These are phyloP conservation scores for Blastomyces parvus DNA, from an alignment of 2,329 filamentous ascomycete genomes.

Conservation along the genomic window DNA sequence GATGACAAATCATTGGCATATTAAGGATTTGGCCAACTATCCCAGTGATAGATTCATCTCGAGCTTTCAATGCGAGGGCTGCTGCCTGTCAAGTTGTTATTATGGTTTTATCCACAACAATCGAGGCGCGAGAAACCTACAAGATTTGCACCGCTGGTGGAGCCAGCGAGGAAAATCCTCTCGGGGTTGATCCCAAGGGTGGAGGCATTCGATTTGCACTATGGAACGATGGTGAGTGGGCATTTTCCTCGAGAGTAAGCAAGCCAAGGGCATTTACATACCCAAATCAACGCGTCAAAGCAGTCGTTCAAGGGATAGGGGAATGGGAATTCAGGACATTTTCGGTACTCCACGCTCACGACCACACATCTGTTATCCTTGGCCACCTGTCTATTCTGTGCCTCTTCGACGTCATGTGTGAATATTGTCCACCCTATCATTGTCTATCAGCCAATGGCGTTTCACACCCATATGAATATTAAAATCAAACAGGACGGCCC, in stretches of 20 bases:
- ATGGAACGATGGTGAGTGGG: neutral
- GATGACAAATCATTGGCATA: conserved; percentile 7
- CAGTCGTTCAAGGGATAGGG: conserved; percentile 4
- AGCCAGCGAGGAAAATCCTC: neutral
- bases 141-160: neutral
- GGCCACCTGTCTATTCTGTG: neutral
- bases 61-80: neutral
- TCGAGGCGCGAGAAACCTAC: neutral
- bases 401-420: conserved; percentile 4
- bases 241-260: neutral
- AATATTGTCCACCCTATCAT: conserved; percentile 1
- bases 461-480: neutral
- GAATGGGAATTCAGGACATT: conserved; percentile 1
- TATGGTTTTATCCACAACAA: neutral
- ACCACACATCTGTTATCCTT: conserved; percentile 2
- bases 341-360: conserved; percentile 8
- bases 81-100: neutral
- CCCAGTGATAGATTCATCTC: conserved; percentile 2
- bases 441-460: neutral
- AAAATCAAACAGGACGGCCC: neutral
- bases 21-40: conserved; percentile 9
- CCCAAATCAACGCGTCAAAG: conserved; percentile 6
- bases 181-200: conserved; percentile 1
- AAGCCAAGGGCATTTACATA: neutral
- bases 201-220: conserved; percentile 5